phyloP scores from a whole-genome alignment of 257 asterid species.

The Haberlea rhodopensis region DNA sequence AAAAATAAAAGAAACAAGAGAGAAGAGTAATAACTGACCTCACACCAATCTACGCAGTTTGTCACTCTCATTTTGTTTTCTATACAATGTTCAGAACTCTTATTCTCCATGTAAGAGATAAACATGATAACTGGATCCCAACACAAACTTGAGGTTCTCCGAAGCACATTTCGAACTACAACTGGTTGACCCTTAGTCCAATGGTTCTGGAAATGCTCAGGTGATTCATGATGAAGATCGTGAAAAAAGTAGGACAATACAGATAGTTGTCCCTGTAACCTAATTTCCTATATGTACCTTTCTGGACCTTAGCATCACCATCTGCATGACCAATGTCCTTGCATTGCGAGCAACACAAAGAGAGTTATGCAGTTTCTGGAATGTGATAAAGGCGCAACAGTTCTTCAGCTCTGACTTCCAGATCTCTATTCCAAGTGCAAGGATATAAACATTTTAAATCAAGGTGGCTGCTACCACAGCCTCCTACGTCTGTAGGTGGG shows the following conservation, averaged over 20 bases:
- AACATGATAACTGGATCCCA: conserved; percentile 94
- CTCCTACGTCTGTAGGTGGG: conserved; percentile 69
- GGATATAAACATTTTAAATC: conserved; percentile 71
- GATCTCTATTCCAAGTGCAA: conserved; percentile 62
- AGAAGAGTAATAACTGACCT: conserved; percentile 47
- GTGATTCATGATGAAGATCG: conserved; percentile 60
- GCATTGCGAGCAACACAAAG: conserved; percentile 49
- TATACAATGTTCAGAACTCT: conserved; percentile 43
- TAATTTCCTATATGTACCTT: conserved; percentile 39
- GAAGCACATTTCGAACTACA: conserved; percentile 69
- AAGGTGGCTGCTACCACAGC: conserved; percentile 71
- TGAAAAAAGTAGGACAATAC: conserved; percentile 61
- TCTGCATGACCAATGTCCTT: conserved; percentile 27
- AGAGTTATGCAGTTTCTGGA: conserved; percentile 44
- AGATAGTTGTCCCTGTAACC: conserved; percentile 57
- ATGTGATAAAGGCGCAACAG: conserved; percentile 44
- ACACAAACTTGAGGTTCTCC: conserved; percentile 41
- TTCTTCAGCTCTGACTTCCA: conserved; percentile 72
- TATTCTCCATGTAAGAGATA: conserved; percentile 67
- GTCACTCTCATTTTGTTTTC: conserved; percentile 37
- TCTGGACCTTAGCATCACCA: conserved; percentile 35
- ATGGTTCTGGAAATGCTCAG: conserved; percentile 83
- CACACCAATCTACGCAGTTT: conserved; percentile 86
- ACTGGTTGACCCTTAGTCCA: conserved; percentile 94
- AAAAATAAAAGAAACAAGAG: background rate